phyloP scores from a whole-genome alignment of 805 yeast genomes.

The Kodamaea leandrae region DNA sequence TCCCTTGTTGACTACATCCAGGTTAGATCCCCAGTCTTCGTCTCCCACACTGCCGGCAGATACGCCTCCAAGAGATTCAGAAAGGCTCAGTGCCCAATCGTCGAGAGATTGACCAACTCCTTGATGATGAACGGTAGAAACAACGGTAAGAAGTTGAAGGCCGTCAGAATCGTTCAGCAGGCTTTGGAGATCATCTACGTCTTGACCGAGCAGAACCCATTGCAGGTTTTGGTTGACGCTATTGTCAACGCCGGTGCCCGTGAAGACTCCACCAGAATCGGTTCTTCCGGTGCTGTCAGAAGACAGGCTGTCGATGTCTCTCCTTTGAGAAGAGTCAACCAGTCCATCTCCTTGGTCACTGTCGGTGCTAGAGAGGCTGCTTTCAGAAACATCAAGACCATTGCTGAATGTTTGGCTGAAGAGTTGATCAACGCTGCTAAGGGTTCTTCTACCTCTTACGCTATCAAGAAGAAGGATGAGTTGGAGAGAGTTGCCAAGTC shows the following conservation, averaged over 20 bases:
- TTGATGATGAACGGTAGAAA: constrained; percentile 99
- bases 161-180: constrained; percentile 99
- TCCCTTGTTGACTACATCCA: constrained; percentile 98
- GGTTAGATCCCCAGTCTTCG: constrained; percentile 95
- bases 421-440: constrained; percentile 99
- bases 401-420: constrained; percentile 99
- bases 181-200: constrained; percentile 97
- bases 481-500: constrained; percentile 99
- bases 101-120: constrained; percentile 99
- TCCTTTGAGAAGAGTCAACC: constrained; percentile 99
- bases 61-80: constrained; percentile 99
- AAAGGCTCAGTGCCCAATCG: constrained; percentile 99
- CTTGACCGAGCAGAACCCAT: constrained; percentile 98
- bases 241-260: constrained; percentile 99
- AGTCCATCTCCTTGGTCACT: constrained; percentile 96
- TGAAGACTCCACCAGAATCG: constrained; percentile 99
- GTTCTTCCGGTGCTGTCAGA: constrained; percentile 99
- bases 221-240: constrained; percentile 99
- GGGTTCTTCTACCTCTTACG: constrained; percentile 99
- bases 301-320: constrained; percentile 99
- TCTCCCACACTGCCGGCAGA: constrained; percentile 99
- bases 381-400: constrained; percentile 99
- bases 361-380: constrained; percentile 99
- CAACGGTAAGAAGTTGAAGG: constrained; percentile 99
- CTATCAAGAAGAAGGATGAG: constrained; percentile 99